A percentile compares a stretch with the other conserved stretches of the same genome.
Evolutionary conservation across 2,329 filamentous ascomycete species (phyloP).

Genomic region (Arthrobotrys sinensis): DNA sequence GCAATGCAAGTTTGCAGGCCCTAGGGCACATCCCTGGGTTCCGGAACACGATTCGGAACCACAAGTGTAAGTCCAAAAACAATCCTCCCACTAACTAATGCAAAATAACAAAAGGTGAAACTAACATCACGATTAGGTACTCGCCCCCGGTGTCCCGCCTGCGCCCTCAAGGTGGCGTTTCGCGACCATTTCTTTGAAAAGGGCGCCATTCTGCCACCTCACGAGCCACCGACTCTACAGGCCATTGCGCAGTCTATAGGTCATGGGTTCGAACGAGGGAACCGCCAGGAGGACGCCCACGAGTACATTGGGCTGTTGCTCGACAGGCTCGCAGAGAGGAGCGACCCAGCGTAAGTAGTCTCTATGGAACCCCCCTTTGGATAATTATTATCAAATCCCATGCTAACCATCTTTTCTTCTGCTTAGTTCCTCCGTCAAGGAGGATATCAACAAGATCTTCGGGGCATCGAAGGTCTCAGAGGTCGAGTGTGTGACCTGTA

Average conservation of each 20-base stretch:
- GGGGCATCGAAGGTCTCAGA: slow-evolving; percentile 37
- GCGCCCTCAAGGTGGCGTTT: slow-evolving; percentile 24
- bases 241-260: slow-evolving; percentile 40
- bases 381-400: background rate
- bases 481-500: slow-evolving; percentile 18
- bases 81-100: no score
- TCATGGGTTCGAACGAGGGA: slow-evolving; percentile 25
- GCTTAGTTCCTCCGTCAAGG: background rate
- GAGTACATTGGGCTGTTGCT: slow-evolving; percentile 50
- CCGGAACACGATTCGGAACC: slow-evolving; percentile 31
- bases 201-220: slow-evolving; percentile 13
- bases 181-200: slow-evolving; percentile 29
- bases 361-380: background rate
- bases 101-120: background rate
- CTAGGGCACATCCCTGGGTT: slow-evolving; percentile 39
- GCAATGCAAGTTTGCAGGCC: slow-evolving; percentile 52
- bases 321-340: slow-evolving; percentile 24
- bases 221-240: slow-evolving; percentile 38
- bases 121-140: slow-evolving; percentile 10
- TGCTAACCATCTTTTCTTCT: background rate
- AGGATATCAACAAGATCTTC: slow-evolving; percentile 28
- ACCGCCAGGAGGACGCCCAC: slow-evolving; percentile 51
- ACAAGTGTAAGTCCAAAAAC: slow-evolving; percentile 30
- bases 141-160: slow-evolving; percentile 19
- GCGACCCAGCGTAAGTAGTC: slow-evolving; percentile 17